Percentiles rank a stretch among this genome's conserved stretches.
phyloP scores from a whole-genome alignment of 495 filamentous ascomycete species.

The Penicillium tannophilum region DNA sequence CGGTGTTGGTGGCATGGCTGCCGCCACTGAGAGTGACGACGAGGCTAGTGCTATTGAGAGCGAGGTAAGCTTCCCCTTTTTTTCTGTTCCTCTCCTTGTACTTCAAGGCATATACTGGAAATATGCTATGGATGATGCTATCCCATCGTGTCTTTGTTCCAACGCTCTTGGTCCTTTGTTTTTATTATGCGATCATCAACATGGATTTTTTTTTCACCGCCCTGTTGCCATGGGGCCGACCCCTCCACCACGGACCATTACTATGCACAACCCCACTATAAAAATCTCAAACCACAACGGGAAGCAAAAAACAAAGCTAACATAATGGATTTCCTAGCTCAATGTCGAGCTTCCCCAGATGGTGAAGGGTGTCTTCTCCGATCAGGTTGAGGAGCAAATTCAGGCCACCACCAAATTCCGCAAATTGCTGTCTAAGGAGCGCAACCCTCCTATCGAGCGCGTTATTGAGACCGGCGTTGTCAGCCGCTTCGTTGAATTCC shows the following conservation, averaged over 20 bases:
- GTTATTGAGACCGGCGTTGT: conserved; percentile 99
- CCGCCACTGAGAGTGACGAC: conserved; percentile 94
- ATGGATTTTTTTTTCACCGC: conserved; percentile 47
- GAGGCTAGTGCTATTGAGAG: conserved; percentile 90
- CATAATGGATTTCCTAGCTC: conserved; percentile 61
- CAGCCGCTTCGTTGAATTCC: conserved; percentile 95
- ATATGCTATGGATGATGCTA: not conserved
- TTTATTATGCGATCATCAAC: conserved; percentile 38
- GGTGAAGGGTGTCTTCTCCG: conserved; percentile 97
- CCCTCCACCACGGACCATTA: conserved; percentile 29
- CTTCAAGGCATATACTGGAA: not conserved
- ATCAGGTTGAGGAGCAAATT: conserved; percentile 97
- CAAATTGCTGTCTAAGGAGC: conserved; percentile 96
- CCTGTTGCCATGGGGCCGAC: conserved; percentile 37
- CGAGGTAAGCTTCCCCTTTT: conserved; percentile 71
- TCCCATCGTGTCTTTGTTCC: not conserved
- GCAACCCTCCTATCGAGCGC: conserved; percentile 98
- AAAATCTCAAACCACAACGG: conserved; percentile 11
- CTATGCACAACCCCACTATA: conserved; percentile 24
- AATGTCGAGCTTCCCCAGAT: conserved; percentile 98
- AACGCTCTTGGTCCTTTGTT: conserved; percentile 20
- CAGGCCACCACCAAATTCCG: conserved; percentile 99
- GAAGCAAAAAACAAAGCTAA: conserved; percentile 34
- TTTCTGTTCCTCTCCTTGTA: conserved; percentile 19
- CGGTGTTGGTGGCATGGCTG: conserved; percentile 82